A percentile compares a stretch with the other conserved stretches of the same genome.
Conservation (phyloP, 805 yeast genomes). For the Cyberlindnera maritima region DNA sequence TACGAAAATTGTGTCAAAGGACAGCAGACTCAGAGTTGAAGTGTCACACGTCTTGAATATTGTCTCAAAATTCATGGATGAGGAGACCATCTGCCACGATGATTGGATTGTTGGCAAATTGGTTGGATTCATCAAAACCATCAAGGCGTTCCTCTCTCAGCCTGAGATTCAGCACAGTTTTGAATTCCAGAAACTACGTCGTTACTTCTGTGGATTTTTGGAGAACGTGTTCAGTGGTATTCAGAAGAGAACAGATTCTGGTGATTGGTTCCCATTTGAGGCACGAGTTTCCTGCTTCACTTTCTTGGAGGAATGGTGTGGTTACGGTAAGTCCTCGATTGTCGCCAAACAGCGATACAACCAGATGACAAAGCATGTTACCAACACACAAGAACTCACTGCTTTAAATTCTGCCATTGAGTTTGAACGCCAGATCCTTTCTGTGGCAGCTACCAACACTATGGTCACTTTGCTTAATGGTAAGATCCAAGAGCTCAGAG, state of each 20-base stretch:
- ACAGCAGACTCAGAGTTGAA: constrained; percentile 63
- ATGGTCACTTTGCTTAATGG: constrained; percentile 84
- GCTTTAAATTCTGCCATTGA: constrained; percentile 75
- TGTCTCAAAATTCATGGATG: constrained; percentile 59
- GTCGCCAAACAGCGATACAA: constrained; percentile 66
- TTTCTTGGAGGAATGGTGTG: constrained; percentile 92
- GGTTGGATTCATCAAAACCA: constrained; percentile 57
- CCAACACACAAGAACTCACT: constrained; percentile 34
- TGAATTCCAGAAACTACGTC: constrained; percentile 71
- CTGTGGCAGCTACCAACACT: constrained; percentile 70
- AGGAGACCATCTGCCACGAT: constrained; percentile 53
- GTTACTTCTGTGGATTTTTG: constrained; percentile 80
- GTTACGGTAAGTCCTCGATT: constrained; percentile 66
- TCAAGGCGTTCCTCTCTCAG: constrained; percentile 55
- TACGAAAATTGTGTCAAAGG: constrained; percentile 31
- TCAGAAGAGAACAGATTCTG: constrained; percentile 38
- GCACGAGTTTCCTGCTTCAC: constrained; percentile 81
- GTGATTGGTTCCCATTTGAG: constrained; percentile 76
- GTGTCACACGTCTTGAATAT: constrained; percentile 73
- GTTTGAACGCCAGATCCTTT: constrained; percentile 68
- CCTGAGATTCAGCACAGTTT: constrained; percentile 60
- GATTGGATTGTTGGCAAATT: constrained; percentile 66
- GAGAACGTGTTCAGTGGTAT: constrained; percentile 68
- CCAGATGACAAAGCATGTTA: constrained; percentile 46
- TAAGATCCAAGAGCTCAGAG: constrained; percentile 51